A percentile compares a stretch with the other conserved stretches of the same genome.
phyloP scores from a whole-genome alignment of 2,329 filamentous ascomycete genomes.

The Penicillium sp. region DNA sequence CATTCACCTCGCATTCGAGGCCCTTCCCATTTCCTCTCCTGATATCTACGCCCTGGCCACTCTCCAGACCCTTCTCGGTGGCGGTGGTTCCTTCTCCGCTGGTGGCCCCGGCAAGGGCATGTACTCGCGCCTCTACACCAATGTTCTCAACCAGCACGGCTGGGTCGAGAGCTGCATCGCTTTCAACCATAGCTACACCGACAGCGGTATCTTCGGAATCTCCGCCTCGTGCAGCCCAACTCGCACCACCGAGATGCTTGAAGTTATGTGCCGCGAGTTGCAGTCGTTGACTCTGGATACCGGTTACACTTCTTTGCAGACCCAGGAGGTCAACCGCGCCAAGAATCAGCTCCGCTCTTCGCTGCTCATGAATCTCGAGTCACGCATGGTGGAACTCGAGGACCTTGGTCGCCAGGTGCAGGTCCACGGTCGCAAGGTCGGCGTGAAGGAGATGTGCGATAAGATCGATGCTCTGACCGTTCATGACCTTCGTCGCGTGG shows the following conservation, averaged over 20 bases:
- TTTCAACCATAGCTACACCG: slow-evolving; percentile 97
- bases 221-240: slow-evolving; percentile 78
- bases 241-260: slow-evolving; percentile 78
- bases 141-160: slow-evolving; percentile 93
- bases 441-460: slow-evolving; percentile 87
- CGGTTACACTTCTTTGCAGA: slow-evolving; percentile 69
- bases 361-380: slow-evolving; percentile 96
- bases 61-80: slow-evolving; percentile 90
- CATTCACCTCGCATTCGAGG: slow-evolving; percentile 94
- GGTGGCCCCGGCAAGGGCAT: slow-evolving; percentile 97
- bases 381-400: slow-evolving; percentile 94
- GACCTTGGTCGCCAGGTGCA: slow-evolving; percentile 93
- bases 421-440: slow-evolving; percentile 90
- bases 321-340: slow-evolving; percentile 79
- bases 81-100: slow-evolving; percentile 93
- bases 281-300: slow-evolving; percentile 71
- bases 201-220: slow-evolving; percentile 93
- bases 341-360: slow-evolving; percentile 94
- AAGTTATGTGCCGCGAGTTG: slow-evolving; percentile 92
- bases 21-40: slow-evolving; percentile 80
- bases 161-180: slow-evolving; percentile 96
- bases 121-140: slow-evolving; percentile 97
- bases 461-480: slow-evolving; percentile 81
- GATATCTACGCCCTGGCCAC: slow-evolving; percentile 97
- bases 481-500: slow-evolving; percentile 76